Evolutionary conservation across 495 filamentous ascomycete genomes (phyloP), one percentile per base, ranked within the genome.

Genomic region (Lichina pygmaea): DNA sequence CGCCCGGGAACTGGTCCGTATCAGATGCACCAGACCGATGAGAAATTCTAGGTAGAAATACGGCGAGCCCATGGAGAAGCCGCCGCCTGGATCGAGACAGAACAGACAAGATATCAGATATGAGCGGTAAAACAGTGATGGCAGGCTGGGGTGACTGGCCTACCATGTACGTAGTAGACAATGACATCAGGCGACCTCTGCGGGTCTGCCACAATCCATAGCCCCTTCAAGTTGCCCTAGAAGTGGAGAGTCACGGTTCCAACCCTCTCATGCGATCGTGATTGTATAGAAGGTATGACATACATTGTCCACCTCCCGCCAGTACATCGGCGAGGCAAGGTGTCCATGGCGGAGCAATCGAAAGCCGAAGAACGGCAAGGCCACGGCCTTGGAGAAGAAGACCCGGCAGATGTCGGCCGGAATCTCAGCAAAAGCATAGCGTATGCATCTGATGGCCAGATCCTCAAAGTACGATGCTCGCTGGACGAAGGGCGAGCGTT

Each of bases 41-140:
- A 86, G 62, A 50, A 85, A 84, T 55, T 86, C 80, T 16, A 85
- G 67, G 55, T 86, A 86, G 57, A 86, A 86, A 57, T 79, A 77
- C 30, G 64, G 55, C 11, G 76, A 78, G 33, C 80, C 80, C 75
- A 86, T 78, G 2, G 71, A 67, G 52, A 85, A 84, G 2, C 80
- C 80, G 15, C 80, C 80, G 15, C 75, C 72, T 75, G 33, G 1
- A 7, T 0, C 0, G 3, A 12, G 13, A 42, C 41, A 24, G 24
- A 4, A 24, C 11, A 43, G 42, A 24, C 10, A 11, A 17, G 12
- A 9, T 31, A 33, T 48, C 31, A 44, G 41, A 46, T 8, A 36
- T 8, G 34, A 7, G 6, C 12, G 41, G 44, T 12, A 7, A 6
- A 7, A 16, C 38, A 32, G 43, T 13, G 32, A 13, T 34, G 37